Base-by-base conservation (phyloP, 192 early-diverging fungal genomes). In the Diversispora eburnea region DNA sequence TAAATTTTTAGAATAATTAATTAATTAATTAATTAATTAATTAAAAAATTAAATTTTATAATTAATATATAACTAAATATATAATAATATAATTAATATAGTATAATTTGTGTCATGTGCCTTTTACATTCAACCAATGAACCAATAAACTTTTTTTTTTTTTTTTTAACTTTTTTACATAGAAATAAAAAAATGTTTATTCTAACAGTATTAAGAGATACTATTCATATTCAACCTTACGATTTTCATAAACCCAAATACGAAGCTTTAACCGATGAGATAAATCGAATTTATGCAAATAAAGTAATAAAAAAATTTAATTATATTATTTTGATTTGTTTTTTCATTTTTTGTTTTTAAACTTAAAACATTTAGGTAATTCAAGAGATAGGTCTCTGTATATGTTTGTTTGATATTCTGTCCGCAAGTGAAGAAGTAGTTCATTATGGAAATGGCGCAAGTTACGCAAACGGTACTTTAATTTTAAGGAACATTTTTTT, bases 281-380 rank as follows among this genome's bases (percentile, higher is more conserved):
- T 98, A 66, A 96, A 98, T 83, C 75, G 83, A 63, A 98, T 97
- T 77, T 98, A 94, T 74, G 85, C 96, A 75, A 98, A 98, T 86
- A 96, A 91, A 82, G 92, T 93, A 79, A 67, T 25, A 3, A 42
- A 41, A 22, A 47, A n/a, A 8, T 4, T 57, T 20, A 4, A 5
- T 33, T 15, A 49, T 67, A 13, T 8, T 57, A 17, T 69, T 46
- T 15, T 46, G 39, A 43, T 19, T 2, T 4, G 56, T 47, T 45
- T 51, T 33, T 13, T n/a, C 54, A 33, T 17, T 13, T 68, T 45
- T 51, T 13, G 2, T 51, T 8, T 12, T 13, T 51, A 51, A 51
- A n/a, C 41, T 1, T 19, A 43, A 57, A 19, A 8, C 20, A 41
- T 6, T 25, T 17, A 91, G 90, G 83, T 91, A 43, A 79, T 97